Percentiles rank a stretch among this genome's conserved stretches.
Conservation (phyloP, 2,329 filamentous ascomycete species). For the Fusarium fracticaudum region DNA sequence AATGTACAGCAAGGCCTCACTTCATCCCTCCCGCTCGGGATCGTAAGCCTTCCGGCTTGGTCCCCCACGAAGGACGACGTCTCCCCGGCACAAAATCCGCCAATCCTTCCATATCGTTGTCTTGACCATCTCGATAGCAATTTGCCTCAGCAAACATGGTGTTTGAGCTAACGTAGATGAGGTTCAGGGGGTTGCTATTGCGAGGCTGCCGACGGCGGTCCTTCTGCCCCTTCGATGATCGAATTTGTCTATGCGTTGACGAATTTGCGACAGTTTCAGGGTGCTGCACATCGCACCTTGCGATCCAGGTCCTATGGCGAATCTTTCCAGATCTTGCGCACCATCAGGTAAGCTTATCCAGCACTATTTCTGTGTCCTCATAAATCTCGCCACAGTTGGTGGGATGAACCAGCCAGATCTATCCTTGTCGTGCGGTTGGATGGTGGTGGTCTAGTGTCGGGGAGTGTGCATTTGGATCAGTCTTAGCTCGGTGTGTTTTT, state of each 20-base stretch:
- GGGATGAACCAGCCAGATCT: conserved; percentile 27
- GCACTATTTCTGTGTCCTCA: neutral
- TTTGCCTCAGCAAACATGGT: neutral
- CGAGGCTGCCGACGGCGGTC: conserved; percentile 1
- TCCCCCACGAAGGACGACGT: conserved; percentile 22
- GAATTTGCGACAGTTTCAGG: conserved; percentile 24
- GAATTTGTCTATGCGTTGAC: conserved; percentile 20
- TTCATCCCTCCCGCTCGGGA: conserved; percentile 1
- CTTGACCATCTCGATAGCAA: conserved; percentile 16
- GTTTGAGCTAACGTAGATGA: neutral
- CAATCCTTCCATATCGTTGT: neutral
- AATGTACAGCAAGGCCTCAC: conserved; percentile 11
- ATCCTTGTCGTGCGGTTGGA: conserved; percentile 23
- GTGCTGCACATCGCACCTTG: neutral
- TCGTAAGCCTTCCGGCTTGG: conserved; percentile 11
- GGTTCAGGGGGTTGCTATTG: neutral
- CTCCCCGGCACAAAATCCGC: conserved; percentile 5
- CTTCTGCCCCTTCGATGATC: conserved; percentile 30
- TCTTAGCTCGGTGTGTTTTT: neutral
- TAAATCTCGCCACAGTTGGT: neutral
- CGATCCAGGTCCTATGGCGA: neutral
- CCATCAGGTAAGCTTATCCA: conserved; percentile 4
- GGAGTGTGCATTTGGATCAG: conserved; percentile 30
- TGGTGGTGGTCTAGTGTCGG: conserved; percentile 25
- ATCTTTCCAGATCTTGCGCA: conserved; percentile 18